Percentiles rank a stretch among this genome's conserved stretches.
Conservation (phyloP, 2,329 filamentous ascomycete species). For the Sclerotinia glacialis region DNA sequence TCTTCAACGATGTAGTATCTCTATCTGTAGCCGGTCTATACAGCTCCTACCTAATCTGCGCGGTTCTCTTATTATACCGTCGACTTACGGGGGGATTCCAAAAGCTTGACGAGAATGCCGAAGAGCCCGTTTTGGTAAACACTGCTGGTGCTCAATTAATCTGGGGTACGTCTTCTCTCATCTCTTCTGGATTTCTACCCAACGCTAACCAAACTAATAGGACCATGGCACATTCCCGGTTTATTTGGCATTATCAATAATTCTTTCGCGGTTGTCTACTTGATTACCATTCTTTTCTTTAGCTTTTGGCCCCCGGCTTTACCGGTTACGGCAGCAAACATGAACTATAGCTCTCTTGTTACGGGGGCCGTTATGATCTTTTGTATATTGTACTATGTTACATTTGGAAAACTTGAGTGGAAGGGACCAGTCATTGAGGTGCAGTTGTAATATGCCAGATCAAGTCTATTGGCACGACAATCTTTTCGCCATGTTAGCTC, state of each 20-base stretch:
- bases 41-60: constrained; percentile 21
- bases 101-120: not conserved
- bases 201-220: not conserved
- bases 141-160: constrained; percentile 14
- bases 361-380: constrained; percentile 19
- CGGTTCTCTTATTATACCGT: constrained; percentile 20
- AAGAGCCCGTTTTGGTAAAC: constrained; percentile 11
- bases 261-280: constrained; percentile 44
- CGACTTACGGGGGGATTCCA: constrained; percentile 16
- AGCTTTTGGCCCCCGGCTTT: constrained; percentile 47
- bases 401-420: not conserved
- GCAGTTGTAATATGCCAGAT: not conserved
- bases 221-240: constrained; percentile 34
- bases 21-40: constrained; percentile 34
- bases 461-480: not conserved
- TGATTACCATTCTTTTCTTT: constrained; percentile 43
- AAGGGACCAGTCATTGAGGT: not conserved
- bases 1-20: constrained; percentile 51
- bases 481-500: no score
- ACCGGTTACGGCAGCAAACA: constrained; percentile 41
- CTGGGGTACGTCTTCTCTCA: constrained; percentile 11
- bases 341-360: constrained; percentile 45
- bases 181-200: not conserved
- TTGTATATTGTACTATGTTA: constrained; percentile 17
- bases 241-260: constrained; percentile 44